These are phyloP conservation scores for Cryptomeria japonica DNA, from an alignment of 75 land plant species.

Conservation along the genomic window DNA sequence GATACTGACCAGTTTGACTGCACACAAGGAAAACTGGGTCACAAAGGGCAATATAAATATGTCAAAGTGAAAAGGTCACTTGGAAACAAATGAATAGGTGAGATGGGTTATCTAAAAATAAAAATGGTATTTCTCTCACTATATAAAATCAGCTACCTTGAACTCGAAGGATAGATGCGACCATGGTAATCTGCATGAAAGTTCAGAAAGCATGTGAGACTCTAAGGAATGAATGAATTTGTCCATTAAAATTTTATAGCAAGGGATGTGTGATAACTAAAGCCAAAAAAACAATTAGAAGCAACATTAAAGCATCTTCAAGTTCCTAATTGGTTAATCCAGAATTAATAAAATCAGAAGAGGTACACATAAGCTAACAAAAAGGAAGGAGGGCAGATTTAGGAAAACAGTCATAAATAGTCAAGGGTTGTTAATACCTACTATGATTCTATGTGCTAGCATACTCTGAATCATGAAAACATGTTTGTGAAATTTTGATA, in stretches of 20 bases:
- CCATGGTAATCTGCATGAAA: not conserved
- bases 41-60: not conserved
- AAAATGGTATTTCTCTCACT: not conserved
- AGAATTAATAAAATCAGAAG: not conserved
- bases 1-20: not conserved
- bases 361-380: not conserved
- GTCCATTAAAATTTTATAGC: not conserved
- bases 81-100: not conserved
- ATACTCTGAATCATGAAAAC: not conserved
- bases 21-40: conserved; percentile 3
- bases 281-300: not conserved
- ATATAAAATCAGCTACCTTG: not conserved
- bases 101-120: not conserved
- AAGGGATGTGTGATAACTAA: not conserved
- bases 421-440: not conserved
- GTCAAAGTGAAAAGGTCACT: not conserved
- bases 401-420: not conserved
- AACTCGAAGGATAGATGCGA: not conserved
- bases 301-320: not conserved
- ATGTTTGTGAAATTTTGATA: not conserved
- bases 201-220: not conserved
- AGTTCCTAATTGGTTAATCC: not conserved
- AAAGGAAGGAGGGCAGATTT: not conserved
- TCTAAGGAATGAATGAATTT: not conserved
- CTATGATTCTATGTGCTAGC: not conserved